Evolutionary conservation across 1,284 basidiomycete species (phyloP), one percentile per base, ranked within the genome.

Genomic region (Trichosporon ovoides): DNA sequence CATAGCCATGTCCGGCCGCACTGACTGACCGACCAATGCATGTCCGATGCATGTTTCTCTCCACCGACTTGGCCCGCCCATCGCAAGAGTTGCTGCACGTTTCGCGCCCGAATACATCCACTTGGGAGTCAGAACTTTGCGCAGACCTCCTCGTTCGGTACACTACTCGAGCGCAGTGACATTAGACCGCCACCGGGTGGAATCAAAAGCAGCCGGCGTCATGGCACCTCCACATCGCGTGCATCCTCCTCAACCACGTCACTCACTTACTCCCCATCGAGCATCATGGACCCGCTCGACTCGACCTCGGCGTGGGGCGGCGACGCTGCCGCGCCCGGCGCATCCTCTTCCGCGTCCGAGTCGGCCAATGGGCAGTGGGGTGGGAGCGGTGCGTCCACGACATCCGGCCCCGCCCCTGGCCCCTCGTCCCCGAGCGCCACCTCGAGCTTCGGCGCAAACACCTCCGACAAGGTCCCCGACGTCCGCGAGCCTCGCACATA

Each of bases 401-500:
- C 43, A 5, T 48, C 43, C 22, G 28, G 28, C 28, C 28, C 28
- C 28, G 28, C 28, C 9, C 28, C 28, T 31, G 28, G 28, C 28
- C 28, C 28, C 28, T 31, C 28, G 28, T 4, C 28, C 28, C 28
- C 28, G 28, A 31, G 28, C 53, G 16, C 20, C 43, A 18, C 48
- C 53, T 18, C 28, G 53, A 5, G 38, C 46, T 7, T 40, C 50
- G 12, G 52, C 48, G 16, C 40, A 35, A 34, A 55, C 36, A 24
- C 48, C 50, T n/a, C 40, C 34, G 49, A 40, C 54, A 38, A 53
- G 57, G n/a, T 50, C 58, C 28, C 57, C 62, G 24, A 51, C 57
- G 3, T 57, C 34, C 63, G 71, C 48, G 72, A 74, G 36, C 69
- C 73, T 0, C 71, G 72, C 55, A 65, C 75, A 2, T 76, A 71